A percentile compares a stretch with the other conserved stretches of the same genome.
These are phyloP conservation scores for Chrysosporium keratinophilum DNA, from an alignment of 2,329 filamentous ascomycete genomes.

Conservation along the genomic window DNA sequence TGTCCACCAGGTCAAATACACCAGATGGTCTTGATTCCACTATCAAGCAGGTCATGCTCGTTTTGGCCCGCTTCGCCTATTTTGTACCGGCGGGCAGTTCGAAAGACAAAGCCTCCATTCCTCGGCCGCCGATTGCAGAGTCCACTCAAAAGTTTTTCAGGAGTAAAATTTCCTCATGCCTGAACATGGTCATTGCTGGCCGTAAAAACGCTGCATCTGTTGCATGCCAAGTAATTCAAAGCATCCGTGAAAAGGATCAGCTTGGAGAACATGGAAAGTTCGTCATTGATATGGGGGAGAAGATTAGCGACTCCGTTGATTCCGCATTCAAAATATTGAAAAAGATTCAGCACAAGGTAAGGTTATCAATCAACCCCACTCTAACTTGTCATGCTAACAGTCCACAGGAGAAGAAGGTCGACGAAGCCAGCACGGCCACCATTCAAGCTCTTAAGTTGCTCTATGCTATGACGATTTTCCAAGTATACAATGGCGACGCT, in stretches of 20 bases:
- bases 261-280: slow-evolving; percentile 31
- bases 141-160: slow-evolving; percentile 44
- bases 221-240: slow-evolving; percentile 33
- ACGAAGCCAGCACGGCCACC: slow-evolving; percentile 35
- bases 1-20: slow-evolving; percentile 22
- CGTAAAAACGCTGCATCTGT: slow-evolving; percentile 29
- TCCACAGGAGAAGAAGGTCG: slow-evolving; percentile 44
- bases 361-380: background rate
- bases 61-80: slow-evolving; percentile 43
- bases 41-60: slow-evolving; percentile 37
- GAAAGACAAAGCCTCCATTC: slow-evolving; percentile 18
- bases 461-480: slow-evolving; percentile 72
- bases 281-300: slow-evolving; percentile 41
- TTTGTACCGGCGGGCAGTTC: slow-evolving; percentile 32
- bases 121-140: slow-evolving; percentile 39
- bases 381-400: slow-evolving; percentile 20
- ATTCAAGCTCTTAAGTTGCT: slow-evolving; percentile 64
- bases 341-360: slow-evolving; percentile 30
- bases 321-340: slow-evolving; percentile 34
- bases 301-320: slow-evolving; percentile 35
- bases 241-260: slow-evolving; percentile 32
- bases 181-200: slow-evolving; percentile 42
- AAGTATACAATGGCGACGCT: slow-evolving; percentile 79
- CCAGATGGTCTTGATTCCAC: slow-evolving; percentile 32
- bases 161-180: slow-evolving; percentile 45